Evolutionary conservation across 2,329 filamentous ascomycete species (phyloP), one percentile per base, ranked within the genome.

Genomic region (Aphanoascus verrucosus): DNA sequence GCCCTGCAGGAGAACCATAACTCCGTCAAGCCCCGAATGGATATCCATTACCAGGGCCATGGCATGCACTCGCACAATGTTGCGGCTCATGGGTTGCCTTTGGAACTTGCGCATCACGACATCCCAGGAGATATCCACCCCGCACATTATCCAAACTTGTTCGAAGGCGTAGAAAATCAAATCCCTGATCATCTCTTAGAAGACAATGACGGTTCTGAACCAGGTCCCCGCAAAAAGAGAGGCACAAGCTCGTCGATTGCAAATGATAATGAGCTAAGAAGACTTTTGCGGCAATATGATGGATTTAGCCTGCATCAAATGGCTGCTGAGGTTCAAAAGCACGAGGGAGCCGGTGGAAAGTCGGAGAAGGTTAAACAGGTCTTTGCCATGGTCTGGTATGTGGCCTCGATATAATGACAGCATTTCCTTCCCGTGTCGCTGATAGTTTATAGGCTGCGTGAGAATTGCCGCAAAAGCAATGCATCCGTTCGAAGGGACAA

Each of bases 401-500:
- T 57, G 2, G 28, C 11, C 41, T 12, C n/a, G 54, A 60, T 53
- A 17, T 38, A 15, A 19, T n/a, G 19, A 15, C 8, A 15, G 6
- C n/a, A 11, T 2, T 7, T n/a, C 38, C 23, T 11, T 38, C n/a
- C n/a, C 28, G n/a, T 28, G 23, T 7, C 9, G 8, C 44, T 53
- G 20, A 48, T 38, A 20, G 15, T 42, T n/a, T 50, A 14, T 57
- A 75, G 73, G 73, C 60, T 76, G 59, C 69, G 68, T 56, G 72
- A 74, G 57, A 75, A 72, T 51, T 74, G 72, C 54, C 65, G 69
- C 45, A 73, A 71, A 61, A 72, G 69, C 53, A 70, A 61, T 56
- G 70, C 69, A 15, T 96, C 93, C 5, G 91, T 97, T 0, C 89
- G 93, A 5, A 80, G 93, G 62, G 93, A 93, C 59, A 80, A 91